Percentiles rank a stretch among this genome's conserved stretches.
phyloP scores from a whole-genome alignment of 257 asterid species.

The Solanum tarapatanum region DNA sequence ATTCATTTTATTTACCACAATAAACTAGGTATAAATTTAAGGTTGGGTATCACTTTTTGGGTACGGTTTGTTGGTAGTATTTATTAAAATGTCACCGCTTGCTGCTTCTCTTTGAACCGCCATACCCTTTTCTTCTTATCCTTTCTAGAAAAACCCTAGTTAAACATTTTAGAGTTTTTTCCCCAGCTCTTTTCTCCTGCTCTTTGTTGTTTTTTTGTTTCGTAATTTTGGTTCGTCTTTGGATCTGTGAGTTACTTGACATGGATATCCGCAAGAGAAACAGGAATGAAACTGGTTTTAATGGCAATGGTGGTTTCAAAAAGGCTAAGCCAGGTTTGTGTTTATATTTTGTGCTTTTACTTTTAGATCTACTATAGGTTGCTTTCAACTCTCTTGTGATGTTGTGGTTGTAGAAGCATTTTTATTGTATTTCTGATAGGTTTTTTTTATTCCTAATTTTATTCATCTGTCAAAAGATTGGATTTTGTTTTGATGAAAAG shows the following conservation, averaged over 20 bases:
- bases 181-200: neutral
- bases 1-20: neutral
- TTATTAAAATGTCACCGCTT: neutral
- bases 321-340: neutral
- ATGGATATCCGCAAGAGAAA: neutral
- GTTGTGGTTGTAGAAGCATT: neutral
- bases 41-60: neutral
- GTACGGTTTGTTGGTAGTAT: neutral
- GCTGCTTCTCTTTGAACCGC: neutral
- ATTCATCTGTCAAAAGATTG: neutral
- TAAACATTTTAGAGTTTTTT: neutral
- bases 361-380: neutral
- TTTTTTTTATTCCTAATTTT: too few species aligned
- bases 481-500: neutral
- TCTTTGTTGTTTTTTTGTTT: neutral
- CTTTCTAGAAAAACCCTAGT: neutral
- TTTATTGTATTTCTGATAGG: neutral
- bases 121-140: neutral
- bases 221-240: neutral
- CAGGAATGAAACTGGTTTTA: neutral
- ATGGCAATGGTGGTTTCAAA: neutral
- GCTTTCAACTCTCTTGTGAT: neutral
- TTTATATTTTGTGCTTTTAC: neutral
- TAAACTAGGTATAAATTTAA: neutral
- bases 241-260: neutral